Percentiles rank a stretch among this genome's conserved stretches.
These are phyloP conservation scores for Neurospora intermedia DNA, from an alignment of 495 filamentous ascomycete species.

Conservation along the genomic window DNA sequence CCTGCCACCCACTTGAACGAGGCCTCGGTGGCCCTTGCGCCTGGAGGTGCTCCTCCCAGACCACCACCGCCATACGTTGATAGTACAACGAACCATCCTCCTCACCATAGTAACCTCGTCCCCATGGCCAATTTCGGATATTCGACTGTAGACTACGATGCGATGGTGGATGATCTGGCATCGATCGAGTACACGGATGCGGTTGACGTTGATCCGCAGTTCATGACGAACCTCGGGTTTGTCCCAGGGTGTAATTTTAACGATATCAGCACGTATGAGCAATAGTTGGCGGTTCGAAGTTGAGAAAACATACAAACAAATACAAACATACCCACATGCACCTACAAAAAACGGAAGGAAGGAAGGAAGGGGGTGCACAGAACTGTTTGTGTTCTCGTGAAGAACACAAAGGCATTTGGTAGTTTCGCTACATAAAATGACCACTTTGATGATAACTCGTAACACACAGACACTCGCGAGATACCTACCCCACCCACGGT, in stretches of 20 bases:
- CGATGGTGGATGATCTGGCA: slow-evolving; percentile 53
- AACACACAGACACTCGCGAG: background rate
- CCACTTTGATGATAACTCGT: background rate
- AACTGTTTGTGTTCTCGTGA: background rate
- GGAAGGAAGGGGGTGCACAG: background rate
- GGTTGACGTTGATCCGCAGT: slow-evolving; percentile 28
- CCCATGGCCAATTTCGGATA: background rate
- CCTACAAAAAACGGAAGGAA: too few species aligned
- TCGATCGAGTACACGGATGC: slow-evolving; percentile 50
- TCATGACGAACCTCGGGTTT: slow-evolving; percentile 51
- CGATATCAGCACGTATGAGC: slow-evolving; percentile 15
- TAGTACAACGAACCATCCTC: background rate
- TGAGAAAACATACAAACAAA: background rate
- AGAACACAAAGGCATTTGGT: background rate
- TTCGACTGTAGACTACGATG: slow-evolving; percentile 37
- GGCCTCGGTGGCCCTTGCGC: background rate
- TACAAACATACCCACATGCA: too few species aligned
- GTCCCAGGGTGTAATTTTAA: slow-evolving; percentile 25
- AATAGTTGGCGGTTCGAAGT: background rate
- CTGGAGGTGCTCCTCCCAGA: background rate
- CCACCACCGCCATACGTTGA: background rate
- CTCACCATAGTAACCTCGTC: background rate
- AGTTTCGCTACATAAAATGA: background rate
- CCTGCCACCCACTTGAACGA: background rate
- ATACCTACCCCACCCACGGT: background rate